Percentiles rank a stretch among this genome's conserved stretches.
Evolutionary conservation across 495 filamentous ascomycete genomes (phyloP).

Genomic region (Schizothecium vesticola): DNA sequence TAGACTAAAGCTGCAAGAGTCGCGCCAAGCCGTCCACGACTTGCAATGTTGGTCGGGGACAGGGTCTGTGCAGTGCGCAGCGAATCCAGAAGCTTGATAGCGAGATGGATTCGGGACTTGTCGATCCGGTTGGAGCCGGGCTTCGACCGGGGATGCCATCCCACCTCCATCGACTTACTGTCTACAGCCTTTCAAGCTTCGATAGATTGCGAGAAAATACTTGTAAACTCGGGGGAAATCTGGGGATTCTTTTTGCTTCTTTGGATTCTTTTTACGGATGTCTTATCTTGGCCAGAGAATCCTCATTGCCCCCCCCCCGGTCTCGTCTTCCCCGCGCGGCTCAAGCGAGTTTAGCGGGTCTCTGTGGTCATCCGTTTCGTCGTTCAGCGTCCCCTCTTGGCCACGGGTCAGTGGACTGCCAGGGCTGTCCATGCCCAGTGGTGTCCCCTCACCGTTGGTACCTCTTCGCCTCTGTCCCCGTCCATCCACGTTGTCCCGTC

Average conservation of each 20-base stretch:
- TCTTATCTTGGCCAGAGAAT: neutral
- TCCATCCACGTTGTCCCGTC: neutral
- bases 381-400: neutral
- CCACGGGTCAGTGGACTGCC: neutral
- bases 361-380: neutral
- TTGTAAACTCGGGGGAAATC: neutral
- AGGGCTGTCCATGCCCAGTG: neutral
- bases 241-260: neutral
- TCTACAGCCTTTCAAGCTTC: neutral
- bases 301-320: too few species aligned
- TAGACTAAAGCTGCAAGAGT: slow-evolving; percentile 6
- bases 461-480: neutral
- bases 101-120: neutral
- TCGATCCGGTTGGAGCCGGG: neutral
- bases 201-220: neutral
- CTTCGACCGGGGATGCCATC: neutral
- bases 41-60: neutral
- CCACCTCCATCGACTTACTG: neutral
- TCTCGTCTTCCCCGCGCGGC: neutral
- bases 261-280: neutral
- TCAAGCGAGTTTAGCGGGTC: neutral
- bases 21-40: neutral
- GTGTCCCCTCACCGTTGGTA: neutral
- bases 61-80: neutral
- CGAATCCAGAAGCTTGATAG: neutral